These are phyloP conservation scores for Tuber calosporum DNA, from an alignment of 495 filamentous ascomycete species.

Conservation along the genomic window DNA sequence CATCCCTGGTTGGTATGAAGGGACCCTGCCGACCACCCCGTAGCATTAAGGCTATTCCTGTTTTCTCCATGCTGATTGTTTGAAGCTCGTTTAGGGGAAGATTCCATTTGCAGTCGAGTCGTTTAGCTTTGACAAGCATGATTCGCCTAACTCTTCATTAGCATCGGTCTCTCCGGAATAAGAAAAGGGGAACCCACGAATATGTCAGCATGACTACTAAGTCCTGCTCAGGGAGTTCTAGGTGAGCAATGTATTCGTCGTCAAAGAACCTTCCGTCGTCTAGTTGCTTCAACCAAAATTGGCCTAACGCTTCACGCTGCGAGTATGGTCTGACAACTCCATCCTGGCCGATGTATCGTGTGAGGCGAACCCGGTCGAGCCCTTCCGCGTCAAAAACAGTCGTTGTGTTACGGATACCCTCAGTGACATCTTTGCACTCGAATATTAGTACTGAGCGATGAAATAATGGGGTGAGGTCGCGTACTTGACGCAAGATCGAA, in stretches of 20 bases:
- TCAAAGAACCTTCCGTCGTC: conserved; percentile 97
- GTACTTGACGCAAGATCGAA: conserved; percentile 83
- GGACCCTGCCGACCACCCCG: conserved; percentile 88
- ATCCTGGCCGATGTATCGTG: conserved; percentile 83
- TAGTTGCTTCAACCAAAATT: conserved; percentile 97
- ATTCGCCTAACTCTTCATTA: conserved; percentile 53
- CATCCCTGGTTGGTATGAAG: conserved; percentile 87
- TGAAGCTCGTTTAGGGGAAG: conserved; percentile 91
- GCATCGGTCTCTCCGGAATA: background rate
- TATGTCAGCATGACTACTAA: conserved; percentile 95
- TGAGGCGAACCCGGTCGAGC: conserved; percentile 83
- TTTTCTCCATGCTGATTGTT: conserved; percentile 93
- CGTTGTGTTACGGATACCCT: conserved; percentile 96
- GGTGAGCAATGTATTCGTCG: conserved; percentile 92
- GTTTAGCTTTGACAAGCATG: conserved; percentile 79
- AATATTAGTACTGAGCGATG: conserved; percentile 33
- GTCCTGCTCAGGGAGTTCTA: conserved; percentile 82
- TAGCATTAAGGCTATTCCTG: conserved; percentile 78
- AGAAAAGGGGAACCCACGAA: conserved; percentile 18
- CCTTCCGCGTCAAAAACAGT: conserved; percentile 94
- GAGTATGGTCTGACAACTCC: conserved; percentile 92
- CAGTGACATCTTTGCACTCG: conserved; percentile 60
- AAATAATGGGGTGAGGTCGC: background rate
- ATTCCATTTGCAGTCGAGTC: conserved; percentile 85
- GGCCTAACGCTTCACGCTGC: conserved; percentile 90